These are phyloP conservation scores for Boletus rubroflammeus DNA, from an alignment of 768 basidiomycete species.

Conservation along the genomic window DNA sequence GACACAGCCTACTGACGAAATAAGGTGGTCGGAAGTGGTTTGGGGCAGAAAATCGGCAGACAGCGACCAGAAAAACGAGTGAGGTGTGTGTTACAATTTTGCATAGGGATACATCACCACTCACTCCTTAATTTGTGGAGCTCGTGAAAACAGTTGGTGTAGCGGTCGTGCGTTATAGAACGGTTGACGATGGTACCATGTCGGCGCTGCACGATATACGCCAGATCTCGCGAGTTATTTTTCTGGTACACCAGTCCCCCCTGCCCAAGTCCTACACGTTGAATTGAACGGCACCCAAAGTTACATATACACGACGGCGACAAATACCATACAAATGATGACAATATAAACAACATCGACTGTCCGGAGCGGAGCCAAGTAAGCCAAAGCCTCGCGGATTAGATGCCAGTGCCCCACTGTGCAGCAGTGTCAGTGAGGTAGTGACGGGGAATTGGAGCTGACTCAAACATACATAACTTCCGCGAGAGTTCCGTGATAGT, in stretches of 20 bases:
- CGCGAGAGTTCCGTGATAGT: not conserved
- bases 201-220: not conserved
- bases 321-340: conserved; percentile 2
- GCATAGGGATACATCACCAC: not conserved
- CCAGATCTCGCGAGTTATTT: not conserved
- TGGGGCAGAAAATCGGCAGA: conserved; percentile 36
- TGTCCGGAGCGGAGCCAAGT: not conserved
- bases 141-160: not conserved
- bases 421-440: not conserved
- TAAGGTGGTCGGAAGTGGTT: conserved; percentile 51
- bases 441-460: not conserved
- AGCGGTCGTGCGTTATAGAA: not conserved
- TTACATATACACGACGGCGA: not conserved
- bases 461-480: conserved; percentile 4
- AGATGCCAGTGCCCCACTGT: conserved; percentile 4
- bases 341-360: conserved; percentile 9
- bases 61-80: conserved; percentile 28
- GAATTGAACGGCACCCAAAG: not conserved
- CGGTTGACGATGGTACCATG: not conserved
- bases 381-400: not conserved
- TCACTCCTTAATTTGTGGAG: not conserved
- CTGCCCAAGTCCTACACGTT: not conserved
- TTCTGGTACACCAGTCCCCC: not conserved
- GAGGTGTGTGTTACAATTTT: conserved; percentile 32
- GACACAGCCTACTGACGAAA: conserved; percentile 16